Base-by-base conservation (phyloP, 805 yeast species). In the Scheffersomyces amazonensis region DNA sequence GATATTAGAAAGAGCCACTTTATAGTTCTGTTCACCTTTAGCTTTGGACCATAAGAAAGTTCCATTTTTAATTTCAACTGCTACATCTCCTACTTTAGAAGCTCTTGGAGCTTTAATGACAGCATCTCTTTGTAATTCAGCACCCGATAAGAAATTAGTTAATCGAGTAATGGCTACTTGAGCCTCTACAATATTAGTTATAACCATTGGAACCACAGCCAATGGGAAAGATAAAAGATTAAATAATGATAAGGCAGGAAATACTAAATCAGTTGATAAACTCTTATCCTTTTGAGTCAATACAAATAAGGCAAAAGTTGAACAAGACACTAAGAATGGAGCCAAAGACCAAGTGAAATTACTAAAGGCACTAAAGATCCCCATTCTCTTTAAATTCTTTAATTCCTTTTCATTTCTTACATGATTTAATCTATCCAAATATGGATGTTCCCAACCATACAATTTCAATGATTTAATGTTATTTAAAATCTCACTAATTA, bases 391-490 rank as follows among this genome's bases (percentile, higher is more conserved):
- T 62, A 93, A 73, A 49, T 86, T 90, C 21, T 72, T 72, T 59
- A 90, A 75, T 62, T 90, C 96, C 51, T 83, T 81, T 32, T 87
- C 87, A 56, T 91, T 88, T 74, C 99, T 83, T 16, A 91, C 95
- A 53, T 80, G 66, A 47, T 78, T 78, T 41, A 95, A 71, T 50
- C 83, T 84, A 20, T 72, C 75, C 53, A 78, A 76, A 58, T 87
- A 89, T 3, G 98, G 95, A 22, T 59, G 66, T 64, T 93, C 99
- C 99, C 99, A 93, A 2, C 95, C 95, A 55, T 93, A 93, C 35
- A 95, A 73, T 60, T 93, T 93, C 58, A 93, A 71, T 10, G 96
- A 87, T 66, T 89, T 91, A 60, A 93, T 87, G 54, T 90, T 91
- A 59, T 87, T 87, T 58, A 91, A 72, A 39, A 91, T 86, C 58